A percentile compares a stretch with the other conserved stretches of the same genome.
Conservation (phyloP, 2,329 filamentous ascomycete species). For the Fusarium sp. region DNA sequence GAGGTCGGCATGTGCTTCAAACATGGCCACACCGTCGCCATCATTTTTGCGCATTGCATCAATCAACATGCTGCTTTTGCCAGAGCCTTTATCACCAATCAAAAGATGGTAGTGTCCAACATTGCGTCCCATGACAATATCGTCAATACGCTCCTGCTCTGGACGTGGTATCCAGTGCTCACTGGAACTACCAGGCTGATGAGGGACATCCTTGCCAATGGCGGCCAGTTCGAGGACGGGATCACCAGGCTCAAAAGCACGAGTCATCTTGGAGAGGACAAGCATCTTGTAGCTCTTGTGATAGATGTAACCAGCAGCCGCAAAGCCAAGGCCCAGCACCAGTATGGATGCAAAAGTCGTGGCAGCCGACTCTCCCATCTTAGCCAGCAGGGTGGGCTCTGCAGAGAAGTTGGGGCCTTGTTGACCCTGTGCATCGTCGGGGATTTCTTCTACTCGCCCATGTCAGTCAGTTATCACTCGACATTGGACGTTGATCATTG, state of each 20-base stretch:
- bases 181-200: conserved; percentile 53
- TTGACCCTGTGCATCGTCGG: conserved; percentile 4
- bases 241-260: conserved; percentile 92
- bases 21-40: conserved; percentile 91
- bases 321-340: conserved; percentile 75
- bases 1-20: conserved; percentile 93
- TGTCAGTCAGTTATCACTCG: conserved; percentile 30
- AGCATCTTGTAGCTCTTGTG: conserved; percentile 89
- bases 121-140: conserved; percentile 80
- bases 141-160: conserved; percentile 84
- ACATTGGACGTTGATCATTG: not conserved
- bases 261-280: conserved; percentile 91
- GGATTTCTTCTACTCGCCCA: conserved; percentile 17
- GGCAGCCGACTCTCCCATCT: conserved; percentile 79
- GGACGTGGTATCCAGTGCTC: conserved; percentile 81
- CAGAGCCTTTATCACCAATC: conserved; percentile 94
- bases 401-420: conserved; percentile 17
- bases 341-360: conserved; percentile 82
- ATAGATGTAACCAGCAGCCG: conserved; percentile 78
- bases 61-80: conserved; percentile 95
- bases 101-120: conserved; percentile 91
- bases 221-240: conserved; percentile 87
- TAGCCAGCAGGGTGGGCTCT: conserved; percentile 59
- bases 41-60: conserved; percentile 95
- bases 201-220: conserved; percentile 67